Evolutionary conservation across 164 flowering plant genomes (phyloP).

Genomic region (Berberis vulgaris): DNA sequence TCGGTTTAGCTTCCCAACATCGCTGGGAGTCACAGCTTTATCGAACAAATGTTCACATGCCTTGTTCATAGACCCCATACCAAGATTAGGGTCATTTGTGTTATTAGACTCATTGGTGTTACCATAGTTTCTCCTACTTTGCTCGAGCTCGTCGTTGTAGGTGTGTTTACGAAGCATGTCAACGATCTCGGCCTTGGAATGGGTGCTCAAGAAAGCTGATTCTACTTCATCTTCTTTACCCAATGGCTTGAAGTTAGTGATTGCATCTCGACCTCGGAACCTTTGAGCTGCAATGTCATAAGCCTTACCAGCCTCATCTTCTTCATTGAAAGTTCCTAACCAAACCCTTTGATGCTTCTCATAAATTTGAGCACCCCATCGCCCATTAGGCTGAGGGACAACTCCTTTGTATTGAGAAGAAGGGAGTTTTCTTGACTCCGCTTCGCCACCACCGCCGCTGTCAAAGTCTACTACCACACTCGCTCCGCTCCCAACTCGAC

Average conservation of each 20-base stretch:
- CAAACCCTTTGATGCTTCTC: conserved; percentile 97
- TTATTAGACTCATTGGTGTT: conserved; percentile 1
- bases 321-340: conserved; percentile 91
- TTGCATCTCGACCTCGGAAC: conserved; percentile 87
- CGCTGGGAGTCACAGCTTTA: conserved; percentile 91
- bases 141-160: conserved; percentile 72
- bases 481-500: conserved; percentile 65
- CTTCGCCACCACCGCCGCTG: conserved; percentile 47
- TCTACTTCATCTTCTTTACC: conserved; percentile 35
- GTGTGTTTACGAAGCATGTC: conserved; percentile 93
- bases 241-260: conserved; percentile 67
- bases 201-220: conserved; percentile 45
- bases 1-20: conserved; percentile 90
- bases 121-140: conserved; percentile 35
- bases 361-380: conserved; percentile 97
- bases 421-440: conserved; percentile 77
- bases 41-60: conserved; percentile 52
- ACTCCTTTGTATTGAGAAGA: conserved; percentile 89
- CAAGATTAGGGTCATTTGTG: neutral
- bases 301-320: conserved; percentile 73
- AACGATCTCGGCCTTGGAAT: conserved; percentile 79
- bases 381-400: conserved; percentile 93
- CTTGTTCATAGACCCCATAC: neutral
- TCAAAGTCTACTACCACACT: conserved; percentile 57
- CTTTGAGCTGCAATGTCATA: conserved; percentile 84